Evolutionary conservation across 1,284 basidiomycete species (phyloP).

Genomic region (Ustilago trichophora): DNA sequence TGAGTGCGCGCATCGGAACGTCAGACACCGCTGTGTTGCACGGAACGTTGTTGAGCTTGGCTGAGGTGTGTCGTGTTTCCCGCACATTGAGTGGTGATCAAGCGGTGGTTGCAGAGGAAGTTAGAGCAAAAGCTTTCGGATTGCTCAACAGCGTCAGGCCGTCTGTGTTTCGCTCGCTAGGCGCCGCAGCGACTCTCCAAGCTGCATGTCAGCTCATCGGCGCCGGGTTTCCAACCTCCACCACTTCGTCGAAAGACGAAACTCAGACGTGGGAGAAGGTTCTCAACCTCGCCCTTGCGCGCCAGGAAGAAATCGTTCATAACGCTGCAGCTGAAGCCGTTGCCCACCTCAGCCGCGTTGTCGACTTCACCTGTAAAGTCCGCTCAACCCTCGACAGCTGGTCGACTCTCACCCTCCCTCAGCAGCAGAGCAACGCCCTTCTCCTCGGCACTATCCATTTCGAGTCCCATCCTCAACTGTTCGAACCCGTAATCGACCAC

Average conservation of each 20-base stretch:
- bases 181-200: conserved; percentile 78
- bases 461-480: conserved; percentile 70
- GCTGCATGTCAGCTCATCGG: conserved; percentile 80
- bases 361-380: conserved; percentile 71
- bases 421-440: conserved; percentile 81
- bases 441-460: conserved; percentile 81
- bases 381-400: conserved; percentile 72
- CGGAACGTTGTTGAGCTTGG: conserved; percentile 79
- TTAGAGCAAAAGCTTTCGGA: conserved; percentile 68
- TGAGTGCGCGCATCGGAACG: conserved; percentile 19
- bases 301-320: conserved; percentile 76
- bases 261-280: conserved; percentile 64
- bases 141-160: conserved; percentile 72
- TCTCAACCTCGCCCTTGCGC: conserved; percentile 78
- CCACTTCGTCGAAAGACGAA: conserved; percentile 6
- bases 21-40: conserved; percentile 78
- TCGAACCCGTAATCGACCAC: conserved; percentile 72
- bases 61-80: conserved; percentile 73
- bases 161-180: conserved; percentile 73
- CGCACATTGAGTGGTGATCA: conserved; percentile 67
- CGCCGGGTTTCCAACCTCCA: conserved; percentile 46
- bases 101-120: background rate
- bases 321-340: conserved; percentile 77
- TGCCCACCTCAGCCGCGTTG: conserved; percentile 74
- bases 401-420: conserved; percentile 70